Conservation (phyloP, 2,329 filamentous ascomycete species). For the Fusarium bactridioides region DNA sequence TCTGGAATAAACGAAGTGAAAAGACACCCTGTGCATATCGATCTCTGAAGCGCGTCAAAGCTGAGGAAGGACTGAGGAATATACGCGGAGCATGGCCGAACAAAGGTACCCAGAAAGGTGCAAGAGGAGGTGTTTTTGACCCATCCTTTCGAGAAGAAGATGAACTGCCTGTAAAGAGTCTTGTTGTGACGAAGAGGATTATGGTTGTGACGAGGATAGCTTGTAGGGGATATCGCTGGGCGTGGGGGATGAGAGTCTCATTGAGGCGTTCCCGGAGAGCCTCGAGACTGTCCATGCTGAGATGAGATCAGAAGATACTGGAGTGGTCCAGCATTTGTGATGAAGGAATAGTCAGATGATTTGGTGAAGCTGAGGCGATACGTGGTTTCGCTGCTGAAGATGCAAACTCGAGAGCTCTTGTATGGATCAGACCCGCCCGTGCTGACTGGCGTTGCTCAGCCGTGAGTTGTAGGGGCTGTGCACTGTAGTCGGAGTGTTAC, state of each 20-base stretch:
- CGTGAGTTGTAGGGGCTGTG: conserved; percentile 24
- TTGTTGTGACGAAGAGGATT: conserved; percentile 40
- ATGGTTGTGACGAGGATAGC: conserved; percentile 38
- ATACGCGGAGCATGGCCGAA: conserved; percentile 49
- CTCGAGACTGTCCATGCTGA: conserved; percentile 26
- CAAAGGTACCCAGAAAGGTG: conserved; percentile 48
- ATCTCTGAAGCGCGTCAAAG: conserved; percentile 44
- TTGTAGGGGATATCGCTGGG: conserved; percentile 36
- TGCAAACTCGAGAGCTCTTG: conserved; percentile 22
- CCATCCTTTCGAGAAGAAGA: conserved; percentile 50
- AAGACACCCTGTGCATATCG: conserved; percentile 48
- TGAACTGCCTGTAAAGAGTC: conserved; percentile 31
- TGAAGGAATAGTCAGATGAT: neutral
- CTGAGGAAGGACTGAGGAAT: conserved; percentile 39
- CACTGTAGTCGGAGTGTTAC: conserved; percentile 14
- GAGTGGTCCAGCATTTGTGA: neutral
- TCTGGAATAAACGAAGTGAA: conserved; percentile 45
- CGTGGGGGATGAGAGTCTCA: conserved; percentile 28
- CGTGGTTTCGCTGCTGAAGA: conserved; percentile 25
- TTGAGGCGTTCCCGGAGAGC: conserved; percentile 18
- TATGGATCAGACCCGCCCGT: conserved; percentile 26
- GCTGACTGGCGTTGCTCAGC: conserved; percentile 23
- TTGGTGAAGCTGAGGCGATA: conserved; percentile 16
- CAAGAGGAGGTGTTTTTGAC: conserved; percentile 37
- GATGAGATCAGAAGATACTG: neutral